Evolutionary conservation across 768 basidiomycete species (phyloP), one percentile per base, ranked within the genome.

Genomic region (Terana coerulea): DNA sequence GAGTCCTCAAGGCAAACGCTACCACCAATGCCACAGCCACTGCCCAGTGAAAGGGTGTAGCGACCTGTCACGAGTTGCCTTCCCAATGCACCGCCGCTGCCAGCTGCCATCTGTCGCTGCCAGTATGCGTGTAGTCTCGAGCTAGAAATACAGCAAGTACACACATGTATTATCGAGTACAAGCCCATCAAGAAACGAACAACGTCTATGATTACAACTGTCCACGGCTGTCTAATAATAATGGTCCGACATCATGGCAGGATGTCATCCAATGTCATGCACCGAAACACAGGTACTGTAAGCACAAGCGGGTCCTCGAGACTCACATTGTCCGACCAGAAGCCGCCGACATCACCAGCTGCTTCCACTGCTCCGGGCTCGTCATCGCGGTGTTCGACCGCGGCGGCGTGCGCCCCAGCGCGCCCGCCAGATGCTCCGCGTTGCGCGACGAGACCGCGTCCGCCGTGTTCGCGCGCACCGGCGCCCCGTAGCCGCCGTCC

Each of bases 1-100:
- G 79, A 11, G 76, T 67, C 4, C 60, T 77, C 36, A 75, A 75
- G 53, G 59, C 62, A 8, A 63, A 59, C 37, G 59, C 39, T 1
- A 19, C 21, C n/a, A 2, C 47, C 6, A 48, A 19, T 36, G 25
- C 19, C 25, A 21, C 35, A 10, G 15, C 19, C 31, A 19, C 46
- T 14, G 14, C 31, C 15, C 21, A 29, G n/a, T 40, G 39, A 40
- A n/a, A n/a, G n/a, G n/a, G n/a, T n/a, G n/a, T n/a, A n/a, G n/a
- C n/a, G n/a, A n/a, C n/a, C n/a, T n/a, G n/a, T n/a, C n/a, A n/a
- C n/a, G n/a, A n/a, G n/a, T n/a, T n/a, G n/a, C 15, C 11, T 37
- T 8, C 33, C 8, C n/a, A 19, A 30, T n/a, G 15, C 12, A 14
- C 49, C 14, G 5, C 49, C 10, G 24, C 12, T 37, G 35, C 35